phyloP scores from a whole-genome alignment of 1,284 basidiomycete species.

The Cystobasidium pallidum region DNA sequence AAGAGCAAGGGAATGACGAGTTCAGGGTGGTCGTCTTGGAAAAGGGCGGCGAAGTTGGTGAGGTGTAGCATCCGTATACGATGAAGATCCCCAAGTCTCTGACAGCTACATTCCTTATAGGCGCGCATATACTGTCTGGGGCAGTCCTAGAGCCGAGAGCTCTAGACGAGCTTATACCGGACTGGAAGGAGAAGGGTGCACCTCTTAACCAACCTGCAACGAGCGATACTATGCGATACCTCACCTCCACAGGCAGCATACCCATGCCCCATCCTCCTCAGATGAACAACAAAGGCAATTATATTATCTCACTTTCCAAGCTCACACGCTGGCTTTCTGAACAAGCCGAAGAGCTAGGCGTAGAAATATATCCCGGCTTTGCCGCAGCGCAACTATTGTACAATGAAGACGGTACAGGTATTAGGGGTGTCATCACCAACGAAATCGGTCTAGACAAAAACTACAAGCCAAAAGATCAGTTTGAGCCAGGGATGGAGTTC shows the following conservation, averaged over 20 bases:
- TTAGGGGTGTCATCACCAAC: conserved; percentile 87
- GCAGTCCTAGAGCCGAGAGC: conserved; percentile 93
- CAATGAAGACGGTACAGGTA: conserved; percentile 67
- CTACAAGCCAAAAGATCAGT: conserved; percentile 78
- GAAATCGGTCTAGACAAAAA: conserved; percentile 89
- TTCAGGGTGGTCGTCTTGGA: conserved; percentile 92
- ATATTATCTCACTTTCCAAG: conserved; percentile 85
- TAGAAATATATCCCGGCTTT: conserved; percentile 97
- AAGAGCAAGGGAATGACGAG: conserved; percentile 69
- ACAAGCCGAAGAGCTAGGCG: conserved; percentile 84
- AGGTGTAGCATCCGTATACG: too few relatives aligned
- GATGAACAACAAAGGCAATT: conserved; percentile 94
- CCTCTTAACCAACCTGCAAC: conserved; percentile 77
- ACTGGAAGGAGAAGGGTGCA: conserved; percentile 70
- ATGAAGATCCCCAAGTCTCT: too few relatives aligned
- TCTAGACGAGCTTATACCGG: conserved; percentile 86
- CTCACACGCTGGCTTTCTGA: conserved; percentile 87
- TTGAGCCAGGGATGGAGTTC: conserved; percentile 97
- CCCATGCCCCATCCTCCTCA: conserved; percentile 96
- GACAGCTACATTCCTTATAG: conserved; percentile 61
- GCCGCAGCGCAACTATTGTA: conserved; percentile 83
- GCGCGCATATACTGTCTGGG: conserved; percentile 92
- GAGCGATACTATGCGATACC: conserved; percentile 82
- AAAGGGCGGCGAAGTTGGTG: conserved; percentile 90
- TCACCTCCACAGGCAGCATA: conserved; percentile 72